Base-by-base conservation (phyloP, 2,329 filamentous ascomycete genomes). In the Decorospora gaudefroyi region DNA sequence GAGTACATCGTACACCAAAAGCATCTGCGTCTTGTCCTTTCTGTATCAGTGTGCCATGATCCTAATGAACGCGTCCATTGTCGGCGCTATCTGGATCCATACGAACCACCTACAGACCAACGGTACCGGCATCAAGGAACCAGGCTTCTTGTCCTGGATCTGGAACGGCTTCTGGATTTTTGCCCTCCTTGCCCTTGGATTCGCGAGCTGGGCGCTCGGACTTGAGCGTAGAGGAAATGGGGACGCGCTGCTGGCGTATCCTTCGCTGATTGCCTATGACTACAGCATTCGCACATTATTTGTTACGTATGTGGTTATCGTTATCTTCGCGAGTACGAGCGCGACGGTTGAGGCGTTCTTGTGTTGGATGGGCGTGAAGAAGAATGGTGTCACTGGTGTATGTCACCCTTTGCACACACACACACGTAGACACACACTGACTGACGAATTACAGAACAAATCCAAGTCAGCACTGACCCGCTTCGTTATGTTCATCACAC, bases 81-180 rank as follows among this genome's bases (percentile, higher is more conserved):
- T 77, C 10, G 53, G 53, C 17, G 53, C 51, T 3, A 57, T 57
- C 25, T 57, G 53, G 53, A 53, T 57, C 30, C 36, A 48, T 3
- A 49, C 53, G 31, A 57, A 57, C 38, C 49, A 57, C 23, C n/a
- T 57, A 1, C 49, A 57, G 15, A 49, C 46, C 29, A 57, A 57
- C 12, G 49, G 37, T 2, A 53, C 53, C 3, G 43, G 51, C 0
- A 44, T 57, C 6, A 45, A 34, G 10, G 48, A 48, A 26, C 53
- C 53, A 15, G 53, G 53, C 9, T 31, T 55, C 8, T 10, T 55
- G 2, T 55, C 48, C 10, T 42, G 49, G 43, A 22, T 50, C 6
- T 38, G 41, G 49, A 57, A 57, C 18, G 29, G 29, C 4, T 50
- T 53, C 19, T 57, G 51, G 51, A 42, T 57, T 5, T 2, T 46